Conservation (phyloP, 2,329 filamentous ascomycete genomes). For the Epichloe bromicola region DNA sequence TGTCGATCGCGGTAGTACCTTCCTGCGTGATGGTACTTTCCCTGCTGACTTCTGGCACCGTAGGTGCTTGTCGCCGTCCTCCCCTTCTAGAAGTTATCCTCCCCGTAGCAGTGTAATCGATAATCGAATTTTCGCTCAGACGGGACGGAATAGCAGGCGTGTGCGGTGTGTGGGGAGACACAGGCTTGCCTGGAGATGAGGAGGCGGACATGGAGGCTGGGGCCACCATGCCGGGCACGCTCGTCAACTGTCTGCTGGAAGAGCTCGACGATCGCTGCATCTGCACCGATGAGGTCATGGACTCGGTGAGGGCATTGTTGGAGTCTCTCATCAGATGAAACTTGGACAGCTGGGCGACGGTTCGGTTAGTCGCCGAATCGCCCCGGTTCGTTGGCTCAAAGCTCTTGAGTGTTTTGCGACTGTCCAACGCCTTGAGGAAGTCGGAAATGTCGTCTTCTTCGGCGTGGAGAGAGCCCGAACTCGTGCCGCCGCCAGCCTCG, state of each 20-base stretch:
- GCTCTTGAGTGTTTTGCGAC: constrained; percentile 72
- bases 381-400: constrained; percentile 56
- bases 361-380: constrained; percentile 60
- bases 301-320: constrained; percentile 79
- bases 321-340: constrained; percentile 86
- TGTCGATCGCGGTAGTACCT: constrained; percentile 56
- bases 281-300: constrained; percentile 80
- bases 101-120: constrained; percentile 20
- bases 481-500: constrained; percentile 51
- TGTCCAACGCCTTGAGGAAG: constrained; percentile 80
- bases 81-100: constrained; percentile 19
- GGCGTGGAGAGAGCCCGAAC: constrained; percentile 53
- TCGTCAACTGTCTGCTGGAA: constrained; percentile 45
- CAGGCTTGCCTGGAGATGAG: constrained; percentile 78
- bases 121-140: constrained; percentile 79
- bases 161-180: constrained; percentile 83
- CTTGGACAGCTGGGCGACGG: constrained; percentile 66
- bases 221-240: constrained; percentile 52
- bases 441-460: constrained; percentile 92
- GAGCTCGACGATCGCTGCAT: constrained; percentile 73
- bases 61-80: constrained; percentile 13
- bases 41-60: constrained; percentile 20
- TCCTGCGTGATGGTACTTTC: constrained; percentile 31
- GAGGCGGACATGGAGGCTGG: constrained; percentile 70
- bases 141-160: constrained; percentile 88